Evolutionary conservation across 1,284 basidiomycete species (phyloP), one percentile per base, ranked within the genome.

Genomic region (Cryptococcus sp.): DNA sequence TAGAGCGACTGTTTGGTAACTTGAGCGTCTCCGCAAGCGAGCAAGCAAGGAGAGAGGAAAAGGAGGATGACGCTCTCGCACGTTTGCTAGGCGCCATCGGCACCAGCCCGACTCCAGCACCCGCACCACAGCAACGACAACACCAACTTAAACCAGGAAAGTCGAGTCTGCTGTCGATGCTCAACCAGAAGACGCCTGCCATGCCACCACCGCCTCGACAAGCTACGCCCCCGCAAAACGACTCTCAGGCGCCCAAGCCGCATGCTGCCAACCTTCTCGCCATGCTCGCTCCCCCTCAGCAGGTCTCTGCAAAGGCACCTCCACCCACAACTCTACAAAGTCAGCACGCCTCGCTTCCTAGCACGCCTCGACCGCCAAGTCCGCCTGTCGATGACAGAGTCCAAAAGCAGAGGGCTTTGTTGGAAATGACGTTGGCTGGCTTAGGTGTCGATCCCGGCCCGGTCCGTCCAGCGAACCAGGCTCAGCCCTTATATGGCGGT

Each of bases 21-120:
- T 40, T 67, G n/a, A 28, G 28, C 28, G 28, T 28, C 5, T 28
- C 28, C 5, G 28, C 28, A 11, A 28, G 56, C 60, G 37, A 31
- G 39, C n/a, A 25, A 24, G 18, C 36, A 28, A n/a, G 16, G 21
- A 24, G 9, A 16, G 41, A 43, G 19, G 41, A 24, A 7, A 24
- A 24, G 7, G 65, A 72, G 43, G 69, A 73, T 49, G 67, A 71
- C 49, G 64, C 61, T 31, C 54, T 73, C 7, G 60, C 63, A 0
- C 55, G 54, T 25, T 48, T 73, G 2, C 57, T 73, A 1, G 62
- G 67, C 9, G 61, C 60, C 0, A 21, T 70, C 1, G 59, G 55
- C 23, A 50, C 50, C 22, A 39, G 48, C 11, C 44, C 53, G 19
- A 52, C 57, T 5, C 48, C 52, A 1, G 48, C 50, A 13, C 32